Percentiles rank a stretch among this genome's conserved stretches.
Evolutionary conservation across 176 grass and related monocot species (phyloP).

Genomic region (Bolboschoenus planiculmis): DNA sequence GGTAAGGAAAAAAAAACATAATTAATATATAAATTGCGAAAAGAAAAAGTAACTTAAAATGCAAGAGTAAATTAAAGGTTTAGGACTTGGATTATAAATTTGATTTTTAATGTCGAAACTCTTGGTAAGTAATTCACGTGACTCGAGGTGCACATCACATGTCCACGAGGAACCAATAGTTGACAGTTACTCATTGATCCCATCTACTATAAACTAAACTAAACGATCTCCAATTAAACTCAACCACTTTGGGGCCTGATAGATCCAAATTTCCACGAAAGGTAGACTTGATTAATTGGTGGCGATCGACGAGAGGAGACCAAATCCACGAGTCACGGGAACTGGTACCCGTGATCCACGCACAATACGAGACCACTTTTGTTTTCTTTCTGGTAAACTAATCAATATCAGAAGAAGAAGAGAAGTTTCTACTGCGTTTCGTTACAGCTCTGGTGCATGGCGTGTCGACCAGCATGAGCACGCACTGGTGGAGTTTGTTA

Average conservation of each 20-base stretch:
- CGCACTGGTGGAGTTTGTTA: not conserved
- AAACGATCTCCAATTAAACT: not conserved
- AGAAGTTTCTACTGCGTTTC: not conserved
- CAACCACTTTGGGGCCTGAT: not conserved
- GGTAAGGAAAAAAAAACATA: no score
- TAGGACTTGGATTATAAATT: no score
- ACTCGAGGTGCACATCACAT: not conserved
- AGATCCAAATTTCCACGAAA: conserved; percentile 21
- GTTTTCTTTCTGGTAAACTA: not conserved
- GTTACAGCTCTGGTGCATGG: not conserved
- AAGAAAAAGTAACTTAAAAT: no score
- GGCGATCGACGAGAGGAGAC: conserved; percentile 35
- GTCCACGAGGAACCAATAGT: not conserved
- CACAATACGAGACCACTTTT: not conserved
- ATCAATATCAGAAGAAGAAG: not conserved
- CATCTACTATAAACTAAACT: not conserved
- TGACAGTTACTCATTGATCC: not conserved
- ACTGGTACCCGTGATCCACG: conserved; percentile 26
- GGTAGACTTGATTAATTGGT: not conserved
- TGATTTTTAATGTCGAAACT: no score
- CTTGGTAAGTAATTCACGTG: not conserved
- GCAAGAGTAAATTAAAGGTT: no score
- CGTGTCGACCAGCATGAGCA: not conserved
- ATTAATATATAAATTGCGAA: no score
- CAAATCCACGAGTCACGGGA: conserved; percentile 56